Percentiles rank a stretch among this genome's conserved stretches.
These are phyloP conservation scores for Fusarium subglutinans DNA, from an alignment of 2,329 filamentous ascomycete species.

Conservation along the genomic window DNA sequence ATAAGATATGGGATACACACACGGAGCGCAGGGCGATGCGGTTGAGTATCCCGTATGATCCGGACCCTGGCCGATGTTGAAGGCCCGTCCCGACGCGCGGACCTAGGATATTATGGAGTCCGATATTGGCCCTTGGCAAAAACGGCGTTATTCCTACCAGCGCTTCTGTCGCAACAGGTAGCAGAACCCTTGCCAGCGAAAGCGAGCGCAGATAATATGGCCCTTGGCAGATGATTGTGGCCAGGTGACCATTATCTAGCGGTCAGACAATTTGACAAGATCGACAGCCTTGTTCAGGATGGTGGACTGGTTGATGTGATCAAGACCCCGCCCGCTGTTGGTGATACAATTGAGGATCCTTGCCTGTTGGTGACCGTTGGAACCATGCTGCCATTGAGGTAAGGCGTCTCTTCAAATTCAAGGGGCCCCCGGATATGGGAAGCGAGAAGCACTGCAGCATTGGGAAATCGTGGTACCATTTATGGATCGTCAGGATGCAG, in stretches of 20 bases:
- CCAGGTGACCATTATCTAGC: slow-evolving; percentile 23
- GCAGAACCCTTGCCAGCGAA: slow-evolving; percentile 13
- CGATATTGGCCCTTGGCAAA: slow-evolving; percentile 24
- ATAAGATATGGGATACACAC: slow-evolving; percentile 11
- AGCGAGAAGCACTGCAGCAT: slow-evolving; percentile 18
- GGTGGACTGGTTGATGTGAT: slow-evolving; percentile 33
- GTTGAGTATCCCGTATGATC: slow-evolving; percentile 27
- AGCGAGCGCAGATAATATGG: slow-evolving; percentile 4
- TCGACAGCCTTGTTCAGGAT: slow-evolving; percentile 22
- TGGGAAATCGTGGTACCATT: slow-evolving; percentile 31
- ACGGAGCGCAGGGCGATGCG: slow-evolving; percentile 16
- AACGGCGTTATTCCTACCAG: slow-evolving; percentile 4
- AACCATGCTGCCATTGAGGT: slow-evolving; percentile 23
- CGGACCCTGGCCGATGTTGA: slow-evolving; percentile 14
- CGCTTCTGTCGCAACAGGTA: slow-evolving; percentile 9
- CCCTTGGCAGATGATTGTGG: slow-evolving; percentile 24
- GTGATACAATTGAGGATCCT: slow-evolving; percentile 31
- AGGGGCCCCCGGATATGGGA: slow-evolving; percentile 17
- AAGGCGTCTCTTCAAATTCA: slow-evolving; percentile 30
- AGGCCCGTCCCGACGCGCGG: slow-evolving; percentile 36
- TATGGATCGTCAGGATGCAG: slow-evolving; percentile 16
- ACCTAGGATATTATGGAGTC: slow-evolving; percentile 32
- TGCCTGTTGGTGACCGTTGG: slow-evolving; percentile 19
- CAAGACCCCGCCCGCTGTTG: slow-evolving; percentile 36
- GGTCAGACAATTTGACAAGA: slow-evolving; percentile 24